A percentile compares a stretch with the other conserved stretches of the same genome.
Evolutionary conservation across 2,329 filamentous ascomycete species (phyloP).

Genomic region (Coleophoma eucalyptorum): DNA sequence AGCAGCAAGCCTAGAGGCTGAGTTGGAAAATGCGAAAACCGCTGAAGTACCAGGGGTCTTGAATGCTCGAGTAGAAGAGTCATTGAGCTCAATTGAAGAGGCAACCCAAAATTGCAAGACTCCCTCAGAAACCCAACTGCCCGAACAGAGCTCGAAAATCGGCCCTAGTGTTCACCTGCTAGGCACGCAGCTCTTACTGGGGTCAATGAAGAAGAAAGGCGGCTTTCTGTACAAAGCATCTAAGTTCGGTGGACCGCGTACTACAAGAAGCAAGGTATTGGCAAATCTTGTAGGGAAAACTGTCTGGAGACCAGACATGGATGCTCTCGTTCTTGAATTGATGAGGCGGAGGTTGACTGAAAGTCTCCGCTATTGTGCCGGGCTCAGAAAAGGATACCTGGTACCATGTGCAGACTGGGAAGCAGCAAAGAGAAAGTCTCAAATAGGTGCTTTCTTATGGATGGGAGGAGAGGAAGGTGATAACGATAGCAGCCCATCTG

Average conservation of each 20-base stretch:
- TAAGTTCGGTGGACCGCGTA: conserved; percentile 5
- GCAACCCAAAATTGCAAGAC: not conserved
- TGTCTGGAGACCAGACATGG: conserved; percentile 52
- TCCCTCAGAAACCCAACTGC: not conserved
- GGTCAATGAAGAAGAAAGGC: not conserved
- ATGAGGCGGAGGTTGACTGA: conserved; percentile 44
- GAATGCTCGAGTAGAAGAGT: not conserved
- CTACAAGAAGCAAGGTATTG: conserved; percentile 16
- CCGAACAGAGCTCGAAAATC: not conserved
- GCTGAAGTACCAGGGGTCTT: not conserved
- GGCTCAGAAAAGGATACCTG: conserved; percentile 34
- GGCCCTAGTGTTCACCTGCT: not conserved
- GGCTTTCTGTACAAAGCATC: not conserved
- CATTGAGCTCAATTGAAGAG: not conserved
- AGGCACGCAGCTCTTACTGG: conserved; percentile 1
- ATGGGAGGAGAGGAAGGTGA: conserved; percentile 7
- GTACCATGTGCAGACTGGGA: conserved; percentile 39
- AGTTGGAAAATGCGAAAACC: not conserved
- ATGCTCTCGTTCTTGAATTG: conserved; percentile 43
- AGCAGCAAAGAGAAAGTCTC: conserved; percentile 32
- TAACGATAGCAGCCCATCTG: conserved; percentile 23
- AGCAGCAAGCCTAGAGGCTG: not conserved
- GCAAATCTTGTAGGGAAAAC: not conserved
- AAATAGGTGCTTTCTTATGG: conserved; percentile 21
- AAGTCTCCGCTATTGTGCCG: conserved; percentile 37